Conservation (phyloP, 2,329 filamentous ascomycete species). For the Calonectria ilicicola region DNA sequence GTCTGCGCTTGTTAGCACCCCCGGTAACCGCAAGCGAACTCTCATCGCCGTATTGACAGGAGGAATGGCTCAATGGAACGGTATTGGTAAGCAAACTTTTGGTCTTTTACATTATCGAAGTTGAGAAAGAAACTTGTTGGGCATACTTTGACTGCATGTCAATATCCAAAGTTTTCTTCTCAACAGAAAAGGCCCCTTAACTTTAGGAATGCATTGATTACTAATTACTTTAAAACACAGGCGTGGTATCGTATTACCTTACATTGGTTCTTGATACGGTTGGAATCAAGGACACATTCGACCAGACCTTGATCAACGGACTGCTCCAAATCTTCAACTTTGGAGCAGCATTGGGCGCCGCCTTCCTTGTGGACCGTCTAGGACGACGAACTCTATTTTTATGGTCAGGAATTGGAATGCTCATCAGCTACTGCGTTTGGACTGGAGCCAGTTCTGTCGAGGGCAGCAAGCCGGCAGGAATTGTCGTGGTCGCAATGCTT, state of each 20-base stretch:
- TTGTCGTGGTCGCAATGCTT: slow-evolving; percentile 60
- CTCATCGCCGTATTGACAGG: slow-evolving; percentile 41
- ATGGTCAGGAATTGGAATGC: slow-evolving; percentile 50
- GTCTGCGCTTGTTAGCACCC: slow-evolving; percentile 41
- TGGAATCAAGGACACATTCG: slow-evolving; percentile 52
- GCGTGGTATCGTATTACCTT: slow-evolving; percentile 44
- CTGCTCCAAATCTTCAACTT: slow-evolving; percentile 56
- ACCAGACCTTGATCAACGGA: slow-evolving; percentile 56
- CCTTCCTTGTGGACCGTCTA: slow-evolving; percentile 54
- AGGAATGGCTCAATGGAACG: slow-evolving; percentile 47
- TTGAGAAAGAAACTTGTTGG: no score
- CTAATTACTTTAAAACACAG: slow-evolving; percentile 41
- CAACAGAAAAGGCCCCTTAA: no score
- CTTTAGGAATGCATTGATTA: no score
- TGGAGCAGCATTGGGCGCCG: slow-evolving; percentile 47
- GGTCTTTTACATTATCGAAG: no score
- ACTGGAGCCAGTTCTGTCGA: slow-evolving; percentile 52
- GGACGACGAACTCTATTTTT: slow-evolving; percentile 58
- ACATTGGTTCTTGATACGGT: slow-evolving; percentile 54
- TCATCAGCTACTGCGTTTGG: slow-evolving; percentile 50
- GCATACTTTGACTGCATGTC: no score
- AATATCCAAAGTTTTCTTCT: no score
- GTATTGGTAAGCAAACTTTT: slow-evolving; percentile 30
- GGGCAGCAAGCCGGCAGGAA: slow-evolving; percentile 49
- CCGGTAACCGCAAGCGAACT: slow-evolving; percentile 51